Base-by-base conservation (phyloP, 208 protist genomes). In the Zelonia costaricensis region DNA sequence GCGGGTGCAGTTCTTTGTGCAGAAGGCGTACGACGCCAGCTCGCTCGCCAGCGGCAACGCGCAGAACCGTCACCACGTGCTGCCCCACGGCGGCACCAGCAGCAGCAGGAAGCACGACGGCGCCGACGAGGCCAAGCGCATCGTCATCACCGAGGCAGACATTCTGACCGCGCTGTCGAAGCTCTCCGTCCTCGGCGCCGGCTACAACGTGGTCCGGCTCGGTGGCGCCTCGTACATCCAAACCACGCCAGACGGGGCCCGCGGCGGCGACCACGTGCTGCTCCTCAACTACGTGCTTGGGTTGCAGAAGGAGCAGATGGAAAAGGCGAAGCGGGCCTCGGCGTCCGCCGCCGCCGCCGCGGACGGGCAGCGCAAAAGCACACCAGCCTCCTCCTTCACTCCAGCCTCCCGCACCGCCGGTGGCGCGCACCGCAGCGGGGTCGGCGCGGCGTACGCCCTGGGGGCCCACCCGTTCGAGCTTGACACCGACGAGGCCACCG, bases 131-230 rank as follows among this genome's bases (percentile, higher is more conserved):
- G 42, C 20, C 5, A 74, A 80, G 45, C 69, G 64, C 1, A 76
- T 64, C 22, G 40, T 65, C 36, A 82, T 95, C 33, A 80, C 77
- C 0, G 80, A 87, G 28, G 84, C 79, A 3, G 89, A 92, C 58
- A 75, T 93, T 23, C 33, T 84, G 23, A 84, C 76, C 31, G 80
- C 89, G 28, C 58, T 95, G 25, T 80, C 80, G 3, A 93, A 93
- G 61, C 53, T 95, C 9, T 70, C 78, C 43, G 69, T 74, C 7
- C 74, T 95, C 27, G 89, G 89, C 13, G 83, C 74, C 5, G 89
- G 89, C 12, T 95, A 92, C 71, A 82, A 82, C 44, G 70, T 95
- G 0, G 86, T 93, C 31, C 72, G 76, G 55, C 67, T 95, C 3
- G 75, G 53, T 22, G 69, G 73, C 7, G 69, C 84, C 27, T 73